Evolutionary conservation across 2,329 filamentous ascomycete species (phyloP).

Genomic region (Exophiala sideris): DNA sequence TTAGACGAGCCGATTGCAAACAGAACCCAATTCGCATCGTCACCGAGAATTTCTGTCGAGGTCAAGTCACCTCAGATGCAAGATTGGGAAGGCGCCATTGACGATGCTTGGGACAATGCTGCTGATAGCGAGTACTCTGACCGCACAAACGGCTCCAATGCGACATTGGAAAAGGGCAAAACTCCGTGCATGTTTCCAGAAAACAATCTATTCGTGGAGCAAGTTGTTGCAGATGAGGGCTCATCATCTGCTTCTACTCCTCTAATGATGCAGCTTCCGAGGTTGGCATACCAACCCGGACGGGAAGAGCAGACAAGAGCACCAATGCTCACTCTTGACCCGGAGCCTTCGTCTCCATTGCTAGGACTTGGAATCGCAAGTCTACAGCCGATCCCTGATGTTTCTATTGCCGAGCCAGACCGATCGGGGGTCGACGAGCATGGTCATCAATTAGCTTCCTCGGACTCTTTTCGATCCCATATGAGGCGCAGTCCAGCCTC

Average conservation of each 20-base stretch:
- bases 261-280: conserved; percentile 22
- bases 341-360: conserved; percentile 18
- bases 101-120: conserved; percentile 28
- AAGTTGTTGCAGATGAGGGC: conserved; percentile 11
- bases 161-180: not conserved
- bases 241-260: conserved; percentile 24
- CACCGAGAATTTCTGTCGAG: conserved; percentile 14
- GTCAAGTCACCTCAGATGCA: conserved; percentile 22
- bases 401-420: conserved; percentile 1
- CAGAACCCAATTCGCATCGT: not conserved
- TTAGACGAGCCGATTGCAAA: not conserved
- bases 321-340: not conserved
- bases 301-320: not conserved
- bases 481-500: conserved; percentile 46
- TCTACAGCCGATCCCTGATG: conserved; percentile 2
- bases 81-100: conserved; percentile 29
- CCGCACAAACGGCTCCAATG: not conserved
- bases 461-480: conserved; percentile 3
- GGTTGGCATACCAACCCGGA: not conserved
- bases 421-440: not conserved
- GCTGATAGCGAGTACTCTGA: conserved; percentile 17
- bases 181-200: conserved; percentile 2
- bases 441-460: conserved; percentile 1
- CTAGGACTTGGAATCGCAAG: conserved; percentile 21
- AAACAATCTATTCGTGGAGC: conserved; percentile 16